These are phyloP conservation scores for Ceratocystis lukuohia DNA, from an alignment of 2,329 filamentous ascomycete genomes.

Conservation along the genomic window DNA sequence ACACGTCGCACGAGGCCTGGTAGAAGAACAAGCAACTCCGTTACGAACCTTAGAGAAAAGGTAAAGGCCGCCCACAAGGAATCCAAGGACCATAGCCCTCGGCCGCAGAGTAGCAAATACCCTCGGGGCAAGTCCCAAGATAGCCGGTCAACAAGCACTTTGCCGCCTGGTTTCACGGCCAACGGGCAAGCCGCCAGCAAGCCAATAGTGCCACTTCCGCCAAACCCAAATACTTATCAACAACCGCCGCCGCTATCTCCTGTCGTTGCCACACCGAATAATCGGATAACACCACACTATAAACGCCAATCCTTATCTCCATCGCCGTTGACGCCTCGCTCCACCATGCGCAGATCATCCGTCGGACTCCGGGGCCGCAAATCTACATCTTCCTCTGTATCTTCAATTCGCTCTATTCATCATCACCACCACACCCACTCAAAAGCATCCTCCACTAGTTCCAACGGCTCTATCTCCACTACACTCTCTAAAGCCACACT, in stretches of 20 bases:
- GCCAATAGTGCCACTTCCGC: slow-evolving; percentile 19
- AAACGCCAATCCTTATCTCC: slow-evolving; percentile 75
- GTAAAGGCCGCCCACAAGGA: slow-evolving; percentile 25
- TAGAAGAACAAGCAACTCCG: slow-evolving; percentile 42
- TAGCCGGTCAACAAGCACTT: slow-evolving; percentile 29
- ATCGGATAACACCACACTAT: slow-evolving; percentile 27
- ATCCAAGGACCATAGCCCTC: slow-evolving; percentile 39
- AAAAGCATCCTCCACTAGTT: slow-evolving; percentile 88
- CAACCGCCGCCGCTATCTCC: slow-evolving; percentile 15
- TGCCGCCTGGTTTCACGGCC: slow-evolving; percentile 39
- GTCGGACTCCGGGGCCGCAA: slow-evolving; percentile 78
- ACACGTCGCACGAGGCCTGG: slow-evolving; percentile 39
- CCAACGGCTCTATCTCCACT: slow-evolving; percentile 57
- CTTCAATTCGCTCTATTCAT: slow-evolving; percentile 81
- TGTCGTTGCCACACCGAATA: slow-evolving; percentile 10
- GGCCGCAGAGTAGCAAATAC: slow-evolving; percentile 46
- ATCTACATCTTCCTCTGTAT: slow-evolving; percentile 90
- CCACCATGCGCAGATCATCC: slow-evolving; percentile 70
- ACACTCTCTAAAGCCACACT: slow-evolving; percentile 53
- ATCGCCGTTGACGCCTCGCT: slow-evolving; percentile 74
- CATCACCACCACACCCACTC: slow-evolving; percentile 78
- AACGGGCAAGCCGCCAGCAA: slow-evolving; percentile 35
- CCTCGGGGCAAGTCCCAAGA: slow-evolving; percentile 18
- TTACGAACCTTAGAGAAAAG: slow-evolving; percentile 44
- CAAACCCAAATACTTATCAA: slow-evolving; percentile 11